Base-by-base conservation (phyloP, 768 basidiomycete genomes). In the Tricholomella constricta region DNA sequence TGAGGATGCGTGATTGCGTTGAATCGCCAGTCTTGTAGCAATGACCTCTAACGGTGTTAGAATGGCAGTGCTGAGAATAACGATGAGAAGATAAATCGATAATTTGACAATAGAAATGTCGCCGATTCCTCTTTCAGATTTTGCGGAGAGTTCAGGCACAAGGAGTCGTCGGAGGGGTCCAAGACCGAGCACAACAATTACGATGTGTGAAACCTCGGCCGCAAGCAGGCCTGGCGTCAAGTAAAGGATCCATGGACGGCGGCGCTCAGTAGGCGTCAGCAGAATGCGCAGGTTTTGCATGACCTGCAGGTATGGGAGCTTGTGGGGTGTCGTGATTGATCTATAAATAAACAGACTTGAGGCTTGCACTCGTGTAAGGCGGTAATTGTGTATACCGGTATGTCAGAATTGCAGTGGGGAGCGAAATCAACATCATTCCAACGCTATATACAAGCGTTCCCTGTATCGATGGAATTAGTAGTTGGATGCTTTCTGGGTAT, bases 11-110 rank as follows among this genome's bases (percentile, higher is more conserved):
- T 92, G 90, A 58, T 93, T 94, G 48, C 91, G 82, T 62, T 94
- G 91, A 51, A 94, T 88, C 17, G 90, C 87, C 5, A 94, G 78
- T 44, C 90, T 77, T 12, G 86, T 88, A 12, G 83, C 69, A 44
- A 93, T 86, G 25, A 94, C 90, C 63, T 94, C 91, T 23, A 94
- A 70, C 4, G 91, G 91, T 25, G 88, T 78, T 11, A 92, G 77
- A 50, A 89, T 62, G 12, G 64, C 59, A 2, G 85, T 83, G 69
- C 83, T 82, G 42, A 84, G 57, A 31, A 79, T 62, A 10, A 84
- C 78, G 51, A 89, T 71, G 47, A 74, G 57, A 19, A 88, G 65
- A 62, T 86, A 89, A 27, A 89, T 71, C 49, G 68, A 70, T 26
- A 87, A 56, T 50, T 77, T 82, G 52, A 79, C 57, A 2, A 71